Evolutionary conservation across 169 alveolate species (phyloP), one percentile per base, ranked within the genome.

Genomic region (Cryptosporidium muris): DNA sequence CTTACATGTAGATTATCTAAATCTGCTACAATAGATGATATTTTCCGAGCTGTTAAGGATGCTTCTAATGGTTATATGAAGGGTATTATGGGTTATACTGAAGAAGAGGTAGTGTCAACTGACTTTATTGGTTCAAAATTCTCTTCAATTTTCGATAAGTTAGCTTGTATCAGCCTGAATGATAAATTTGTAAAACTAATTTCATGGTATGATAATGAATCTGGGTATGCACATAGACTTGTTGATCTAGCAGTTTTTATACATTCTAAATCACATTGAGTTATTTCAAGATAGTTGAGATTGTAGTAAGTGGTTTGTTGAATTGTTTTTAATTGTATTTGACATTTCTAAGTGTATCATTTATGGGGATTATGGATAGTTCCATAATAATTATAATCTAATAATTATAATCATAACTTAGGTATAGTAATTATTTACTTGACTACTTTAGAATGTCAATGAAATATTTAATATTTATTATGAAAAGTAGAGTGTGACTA

Each of bases 201-300:
- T 53, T 93, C 99, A 49, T 98, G 99, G 99, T 98, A 97, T 89
- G 99, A 96, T 92, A 96, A 96, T 91, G 99, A 96, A 92, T 97
- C 98, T 98, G 99, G 99, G 58, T 97, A 97, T 93, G 97, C 99
- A 81, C 96, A 97, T 92, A 95, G 99, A 82, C 91, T 98, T 66
- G 93, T 97, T 37, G 99, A 98, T 90, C 92, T 98, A 51, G 96
- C 96, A 25, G 92, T 67, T 52, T 91, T 88, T 80, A 81, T 91
- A 65, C 53, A 67, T 81, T 81, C 92, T 45, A 89, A 85, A 74
- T 65, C 66, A 5, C 66, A 53, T 36, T 67, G 4, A 64, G 54
- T 49, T 49, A 8, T 49, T 49, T 49, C 25, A 25, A 25, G 25
- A 25, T 25, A 25, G 25, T 25, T 25, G 25, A 25, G 25, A 25